Percentiles rank a stretch among this genome's conserved stretches.
Evolutionary conservation across 192 early-diverging fungal species (phyloP).

Genomic region (Linnemannia schmuckeri): DNA sequence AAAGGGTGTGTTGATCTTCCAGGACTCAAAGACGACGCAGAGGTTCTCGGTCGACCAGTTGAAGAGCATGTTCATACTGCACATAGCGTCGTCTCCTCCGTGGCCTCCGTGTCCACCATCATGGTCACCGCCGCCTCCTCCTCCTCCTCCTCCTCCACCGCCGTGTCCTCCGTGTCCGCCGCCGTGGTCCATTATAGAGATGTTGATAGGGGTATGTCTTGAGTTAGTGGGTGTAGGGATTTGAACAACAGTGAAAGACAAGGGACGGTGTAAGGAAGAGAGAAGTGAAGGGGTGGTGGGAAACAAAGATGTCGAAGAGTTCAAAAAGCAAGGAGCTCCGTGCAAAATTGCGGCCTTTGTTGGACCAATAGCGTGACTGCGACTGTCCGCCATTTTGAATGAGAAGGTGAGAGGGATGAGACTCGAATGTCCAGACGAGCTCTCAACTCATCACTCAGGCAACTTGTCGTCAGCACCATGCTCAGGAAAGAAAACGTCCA

Average conservation of each 20-base stretch:
- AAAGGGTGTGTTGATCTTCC: slow-evolving; percentile 71
- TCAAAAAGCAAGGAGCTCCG: no score
- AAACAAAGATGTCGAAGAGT: neutral
- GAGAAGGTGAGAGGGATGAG: neutral
- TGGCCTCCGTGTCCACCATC: neutral
- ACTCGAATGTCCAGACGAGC: neutral
- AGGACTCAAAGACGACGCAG: slow-evolving; percentile 83
- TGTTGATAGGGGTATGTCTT: neutral
- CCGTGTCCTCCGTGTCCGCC: slow-evolving; percentile 63
- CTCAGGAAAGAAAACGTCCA: slow-evolving; percentile 52
- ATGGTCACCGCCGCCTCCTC: slow-evolving; percentile 9
- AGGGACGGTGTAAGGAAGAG: neutral
- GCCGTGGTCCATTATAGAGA: slow-evolving; percentile 34
- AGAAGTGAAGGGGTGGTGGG: neutral
- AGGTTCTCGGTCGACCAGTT: slow-evolving; percentile 83
- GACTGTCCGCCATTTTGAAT: neutral
- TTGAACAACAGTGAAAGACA: neutral
- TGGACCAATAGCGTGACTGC: neutral
- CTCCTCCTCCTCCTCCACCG: slow-evolving; percentile 33
- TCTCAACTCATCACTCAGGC: neutral
- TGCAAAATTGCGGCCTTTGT: no score
- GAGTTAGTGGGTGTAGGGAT: neutral
- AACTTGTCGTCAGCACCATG: neutral
- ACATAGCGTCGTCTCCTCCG: slow-evolving; percentile 16
- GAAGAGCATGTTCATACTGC: slow-evolving; percentile 75